Evolutionary conservation across 768 basidiomycete genomes (phyloP).

Genomic region (Clitopilus hobsonii): DNA sequence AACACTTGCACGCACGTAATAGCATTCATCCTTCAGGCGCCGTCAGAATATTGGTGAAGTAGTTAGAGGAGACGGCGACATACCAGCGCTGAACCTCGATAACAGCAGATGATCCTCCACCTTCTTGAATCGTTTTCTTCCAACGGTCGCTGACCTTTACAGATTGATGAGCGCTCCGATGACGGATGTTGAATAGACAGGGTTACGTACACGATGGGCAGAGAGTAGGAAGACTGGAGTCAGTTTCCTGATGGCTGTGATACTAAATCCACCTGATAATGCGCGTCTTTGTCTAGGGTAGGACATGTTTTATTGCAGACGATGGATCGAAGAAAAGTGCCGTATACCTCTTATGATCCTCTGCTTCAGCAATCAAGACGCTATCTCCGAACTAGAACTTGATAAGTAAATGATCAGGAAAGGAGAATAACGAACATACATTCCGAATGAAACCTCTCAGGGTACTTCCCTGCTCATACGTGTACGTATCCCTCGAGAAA

Average conservation of each 20-base stretch:
- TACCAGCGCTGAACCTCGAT: constrained; percentile 47
- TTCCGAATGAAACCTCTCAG: constrained; percentile 30
- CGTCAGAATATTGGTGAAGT: constrained; percentile 8
- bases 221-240: constrained; percentile 46
- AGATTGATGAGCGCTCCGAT: background rate
- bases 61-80: background rate
- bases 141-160: constrained; percentile 24
- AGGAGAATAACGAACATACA: constrained; percentile 20
- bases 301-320: background rate
- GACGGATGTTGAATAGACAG: constrained; percentile 20
- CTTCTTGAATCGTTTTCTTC: constrained; percentile 16
- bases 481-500: constrained; percentile 43
- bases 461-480: constrained; percentile 36
- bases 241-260: constrained; percentile 40
- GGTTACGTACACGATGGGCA: constrained; percentile 34
- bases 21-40: constrained; percentile 45
- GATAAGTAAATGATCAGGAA: background rate
- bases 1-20: constrained; percentile 29
- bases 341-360: constrained; percentile 40
- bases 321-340: constrained; percentile 20
- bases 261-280: constrained; percentile 48
- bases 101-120: constrained; percentile 19
- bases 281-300: constrained; percentile 45
- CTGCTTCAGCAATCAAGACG: constrained; percentile 36
- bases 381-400: constrained; percentile 32